These are phyloP conservation scores for Suhomyces bribrorum DNA, from an alignment of 1,139 yeast species.

Conservation along the genomic window DNA sequence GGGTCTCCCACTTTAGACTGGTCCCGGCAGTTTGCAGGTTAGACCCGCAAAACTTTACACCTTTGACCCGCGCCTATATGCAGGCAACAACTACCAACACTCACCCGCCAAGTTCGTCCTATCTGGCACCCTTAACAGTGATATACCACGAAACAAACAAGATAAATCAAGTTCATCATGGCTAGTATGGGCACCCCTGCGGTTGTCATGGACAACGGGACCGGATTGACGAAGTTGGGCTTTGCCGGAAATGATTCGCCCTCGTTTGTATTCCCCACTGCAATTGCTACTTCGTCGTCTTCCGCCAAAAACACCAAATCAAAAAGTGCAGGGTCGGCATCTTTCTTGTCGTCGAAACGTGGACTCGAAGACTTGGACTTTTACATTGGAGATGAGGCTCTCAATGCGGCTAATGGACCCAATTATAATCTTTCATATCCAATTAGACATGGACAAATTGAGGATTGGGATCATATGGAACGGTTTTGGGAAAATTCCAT, in stretches of 20 bases:
- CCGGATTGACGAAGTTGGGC: slow-evolving; percentile 95
- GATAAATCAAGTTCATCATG: slow-evolving; percentile 30
- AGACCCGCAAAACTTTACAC: too few species aligned
- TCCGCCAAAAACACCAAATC: slow-evolving; percentile 44
- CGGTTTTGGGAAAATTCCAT: slow-evolving; percentile 98
- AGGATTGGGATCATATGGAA: slow-evolving; percentile 99
- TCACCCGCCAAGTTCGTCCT: background rate
- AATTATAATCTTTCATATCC: slow-evolving; percentile 90
- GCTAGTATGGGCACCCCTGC: slow-evolving; percentile 80
- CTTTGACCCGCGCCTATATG: too few species aligned
- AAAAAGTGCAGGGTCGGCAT: slow-evolving; percentile 18
- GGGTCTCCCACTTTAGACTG: too few species aligned
- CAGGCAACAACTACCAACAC: too few species aligned
- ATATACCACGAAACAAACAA: slow-evolving; percentile 1
- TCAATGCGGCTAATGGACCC: slow-evolving; percentile 85
- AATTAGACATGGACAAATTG: slow-evolving; percentile 95
- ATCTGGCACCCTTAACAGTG: too few species aligned
- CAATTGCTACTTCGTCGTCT: slow-evolving; percentile 77
- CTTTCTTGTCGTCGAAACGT: slow-evolving; percentile 64
- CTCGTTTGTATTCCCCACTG: slow-evolving; percentile 95
- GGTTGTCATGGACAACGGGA: slow-evolving; percentile 97
- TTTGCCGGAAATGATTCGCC: slow-evolving; percentile 99
- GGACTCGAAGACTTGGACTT: slow-evolving; percentile 96
- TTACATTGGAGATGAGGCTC: slow-evolving; percentile 93
- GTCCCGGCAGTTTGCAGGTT: too few species aligned